A percentile compares a stretch with the other conserved stretches of the same genome.
Conservation (phyloP, 495 filamentous ascomycete species). For the Aspergillus bertholletiae region DNA sequence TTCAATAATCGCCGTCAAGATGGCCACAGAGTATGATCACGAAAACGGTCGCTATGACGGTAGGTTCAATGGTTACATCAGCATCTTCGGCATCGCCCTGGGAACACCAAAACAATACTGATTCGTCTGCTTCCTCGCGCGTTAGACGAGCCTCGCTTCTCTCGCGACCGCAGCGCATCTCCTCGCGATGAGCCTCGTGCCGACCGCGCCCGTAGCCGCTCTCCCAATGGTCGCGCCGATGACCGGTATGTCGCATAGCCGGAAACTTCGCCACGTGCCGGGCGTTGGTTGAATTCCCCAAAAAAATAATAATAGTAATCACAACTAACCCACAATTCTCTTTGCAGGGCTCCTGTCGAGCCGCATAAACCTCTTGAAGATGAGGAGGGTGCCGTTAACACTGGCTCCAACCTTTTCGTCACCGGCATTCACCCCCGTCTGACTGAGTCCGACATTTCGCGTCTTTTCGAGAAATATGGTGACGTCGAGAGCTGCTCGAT, state of each 20-base stretch:
- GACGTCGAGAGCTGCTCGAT: slow-evolving; percentile 99
- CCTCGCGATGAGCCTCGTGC: slow-evolving; percentile 74
- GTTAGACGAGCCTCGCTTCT: slow-evolving; percentile 76
- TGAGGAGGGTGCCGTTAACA: slow-evolving; percentile 79
- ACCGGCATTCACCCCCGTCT: slow-evolving; percentile 97
- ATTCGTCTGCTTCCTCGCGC: slow-evolving; percentile 13
- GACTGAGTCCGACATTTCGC: slow-evolving; percentile 83
- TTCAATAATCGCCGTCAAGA: slow-evolving; percentile 24
- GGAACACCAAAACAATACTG: slow-evolving; percentile 18
- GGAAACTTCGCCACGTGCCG: neutral
- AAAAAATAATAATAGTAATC: too few species aligned
- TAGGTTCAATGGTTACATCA: slow-evolving; percentile 41
- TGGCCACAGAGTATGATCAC: slow-evolving; percentile 80
- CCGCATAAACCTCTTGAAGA: slow-evolving; percentile 53
- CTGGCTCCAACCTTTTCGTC: slow-evolving; percentile 97
- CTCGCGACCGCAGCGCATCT: slow-evolving; percentile 89
- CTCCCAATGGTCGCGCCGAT: slow-evolving; percentile 63
- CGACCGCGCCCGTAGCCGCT: slow-evolving; percentile 73
- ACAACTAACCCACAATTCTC: slow-evolving; percentile 7
- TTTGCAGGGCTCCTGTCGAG: slow-evolving; percentile 30
- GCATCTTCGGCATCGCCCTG: slow-evolving; percentile 4
- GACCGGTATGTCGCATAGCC: slow-evolving; percentile 60
- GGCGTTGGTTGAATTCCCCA: neutral
- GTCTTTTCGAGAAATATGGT: slow-evolving; percentile 97
- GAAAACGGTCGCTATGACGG: slow-evolving; percentile 84